Evolutionary conservation across 306 rosid species (phyloP).

Genomic region (Inga oerstediana): DNA sequence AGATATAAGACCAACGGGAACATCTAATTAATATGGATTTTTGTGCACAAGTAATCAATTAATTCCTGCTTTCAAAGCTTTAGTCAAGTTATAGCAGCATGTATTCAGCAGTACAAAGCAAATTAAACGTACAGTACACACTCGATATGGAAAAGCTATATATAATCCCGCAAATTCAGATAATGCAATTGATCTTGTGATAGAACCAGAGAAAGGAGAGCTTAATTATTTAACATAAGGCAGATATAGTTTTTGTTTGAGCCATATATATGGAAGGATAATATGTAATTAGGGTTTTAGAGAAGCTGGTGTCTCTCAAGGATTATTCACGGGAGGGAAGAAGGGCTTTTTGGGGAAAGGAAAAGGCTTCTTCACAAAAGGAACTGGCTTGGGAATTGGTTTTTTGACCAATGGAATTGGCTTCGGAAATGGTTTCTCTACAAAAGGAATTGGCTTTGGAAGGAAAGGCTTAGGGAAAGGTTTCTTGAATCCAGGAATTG

Average conservation of each 20-base stretch:
- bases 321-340: conserved; percentile 8
- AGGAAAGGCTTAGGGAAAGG: conserved; percentile 12
- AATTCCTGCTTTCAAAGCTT: not conserved
- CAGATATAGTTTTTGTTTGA: not conserved
- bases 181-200: too few relatives aligned
- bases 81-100: not conserved
- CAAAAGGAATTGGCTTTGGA: not conserved
- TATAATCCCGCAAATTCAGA: too few relatives aligned
- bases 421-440: conserved; percentile 18
- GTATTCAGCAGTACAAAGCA: not conserved
- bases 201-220: not conserved
- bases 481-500: conserved; percentile 27
- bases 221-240: not conserved
- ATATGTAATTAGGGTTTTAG: not conserved
- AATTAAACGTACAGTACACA: not conserved
- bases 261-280: not conserved
- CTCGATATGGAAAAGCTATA: not conserved
- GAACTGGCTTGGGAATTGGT: not conserved
- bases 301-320: not conserved
- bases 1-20: too few relatives aligned
- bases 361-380: not conserved
- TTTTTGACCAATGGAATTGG: not conserved
- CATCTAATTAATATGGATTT: not conserved
- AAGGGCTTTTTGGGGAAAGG: conserved; percentile 23
- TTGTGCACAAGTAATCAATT: not conserved